Base-by-base conservation (phyloP, 2,329 filamentous ascomycete species). In the Elsinoe fawcettii region DNA sequence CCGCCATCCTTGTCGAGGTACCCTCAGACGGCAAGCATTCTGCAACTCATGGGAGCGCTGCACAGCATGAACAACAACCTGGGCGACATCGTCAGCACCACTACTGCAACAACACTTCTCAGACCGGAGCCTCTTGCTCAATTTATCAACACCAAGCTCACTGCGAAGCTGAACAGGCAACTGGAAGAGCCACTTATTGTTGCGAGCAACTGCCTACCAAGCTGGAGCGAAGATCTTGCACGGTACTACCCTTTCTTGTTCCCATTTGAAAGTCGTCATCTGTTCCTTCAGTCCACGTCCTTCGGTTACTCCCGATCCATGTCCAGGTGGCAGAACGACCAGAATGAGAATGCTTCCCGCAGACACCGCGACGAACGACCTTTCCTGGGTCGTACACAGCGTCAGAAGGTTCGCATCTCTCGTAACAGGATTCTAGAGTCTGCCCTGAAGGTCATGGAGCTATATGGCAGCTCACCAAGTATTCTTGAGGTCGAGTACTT, bases 401-500 rank as follows among this genome's bases (percentile, higher is more conserved):
- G 93, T 58, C 93, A 99, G 67, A 99, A 99, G 72, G 92, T 99
- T n/a, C 86, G 93, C 44, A 97, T 99, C 60, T 96, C 92, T 4
- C 84, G 93, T 43, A 84, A 83, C n/a, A 90, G 95, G 66, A 96
- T 99, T 46, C 78, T 99, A 6, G 93, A 99, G 69, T 97, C 93
- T 12, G 93, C 93, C 0, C 79, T 97, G 70, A 99, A 99, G 72
- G 93, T 99, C 27, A 97, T 99, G 92, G 92, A 99, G 65, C 81
- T 97, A 2, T 99, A 99, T 66, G 93, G 93, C 0, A 89, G 89
- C n/a, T 95, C 92, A 1, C 89, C 95, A 59, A 97, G 92, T 69
- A 88, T 97, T 25, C 75, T 99, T 0, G 93, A 99, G 68, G 92
- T 99, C 1, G 95, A 99, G 67, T 99, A 99, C 67, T 99, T 99